Evolutionary conservation across 1,284 basidiomycete genomes (phyloP), one percentile per base, ranked within the genome.

Genomic region (Cystobasidium slooffiae): DNA sequence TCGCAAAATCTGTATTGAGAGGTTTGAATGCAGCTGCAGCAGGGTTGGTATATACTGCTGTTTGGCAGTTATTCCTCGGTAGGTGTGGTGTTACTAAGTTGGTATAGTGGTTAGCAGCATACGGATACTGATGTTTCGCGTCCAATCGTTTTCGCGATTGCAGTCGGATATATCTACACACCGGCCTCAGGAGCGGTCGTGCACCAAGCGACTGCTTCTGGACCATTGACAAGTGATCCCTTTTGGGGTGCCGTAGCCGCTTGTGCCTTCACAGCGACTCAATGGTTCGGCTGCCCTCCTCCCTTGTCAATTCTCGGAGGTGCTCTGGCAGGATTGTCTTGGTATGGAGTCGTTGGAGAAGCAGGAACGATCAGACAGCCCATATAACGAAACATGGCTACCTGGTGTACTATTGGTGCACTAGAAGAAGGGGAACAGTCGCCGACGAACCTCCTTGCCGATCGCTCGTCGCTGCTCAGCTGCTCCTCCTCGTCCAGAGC

Each of bases 1-100:
- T 81, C 20, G 84, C 85, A 1, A 80, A 83, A 5, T 84, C 83
- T 37, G 76, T 86, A 2, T 78, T 88, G 47, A 81, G 87, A 63
- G 87, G 87, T 3, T 81, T 88, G 6, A 88, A 87, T 76, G 86
- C 87, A 4, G 83, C 85, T 5, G 87, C 87, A 0, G 83, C 86
- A 10, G 87, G 87, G 0, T 82, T 88, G 44, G 85, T 88, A 16
- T 87, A 83, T 74, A 86, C 86, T 0, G 86, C 87, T 4, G 85
- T 88, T 0, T 87, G 86, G 80, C 84, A 86, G 66, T 82, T 87
- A 43, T 88, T 83, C 81, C 65, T 66, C 22, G 64, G 64, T 66
- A 37, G 39, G 64, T 53, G 31, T 6, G 2, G 24, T n/a, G n/a
- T 14, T 49, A 49, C 46, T n/a, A 49, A 14, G 14, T n/a, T 49